phyloP scores from a whole-genome alignment of 179 eudicot genomes.

The Gypsophila paniculata region DNA sequence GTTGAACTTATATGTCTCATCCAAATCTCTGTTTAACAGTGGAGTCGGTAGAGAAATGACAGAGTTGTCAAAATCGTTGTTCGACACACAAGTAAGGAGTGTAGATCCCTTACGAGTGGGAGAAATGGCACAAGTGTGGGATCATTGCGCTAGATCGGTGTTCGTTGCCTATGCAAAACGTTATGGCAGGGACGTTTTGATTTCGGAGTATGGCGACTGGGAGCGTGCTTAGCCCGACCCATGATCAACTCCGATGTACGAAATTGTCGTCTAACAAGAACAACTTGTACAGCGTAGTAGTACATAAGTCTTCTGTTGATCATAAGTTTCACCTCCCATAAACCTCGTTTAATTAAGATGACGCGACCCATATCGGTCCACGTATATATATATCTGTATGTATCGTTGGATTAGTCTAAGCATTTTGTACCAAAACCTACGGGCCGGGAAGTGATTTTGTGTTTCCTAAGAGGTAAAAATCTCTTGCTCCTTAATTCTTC shows the following conservation, averaged over 20 bases:
- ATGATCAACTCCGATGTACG: background rate
- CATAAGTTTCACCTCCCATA: no score
- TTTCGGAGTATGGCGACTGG: slow-evolving; percentile 18
- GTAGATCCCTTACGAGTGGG: slow-evolving; percentile 3
- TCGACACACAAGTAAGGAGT: background rate
- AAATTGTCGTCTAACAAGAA: background rate
- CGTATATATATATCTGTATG: no score
- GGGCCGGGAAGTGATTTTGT: no score
- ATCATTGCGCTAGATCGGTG: slow-evolving; percentile 16
- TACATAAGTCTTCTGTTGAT: no score
- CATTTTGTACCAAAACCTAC: no score
- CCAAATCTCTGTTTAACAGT: background rate
- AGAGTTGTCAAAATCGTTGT: slow-evolving; percentile 6
- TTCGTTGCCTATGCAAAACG: slow-evolving; percentile 3
- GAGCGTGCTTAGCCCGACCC: slow-evolving; percentile 5
- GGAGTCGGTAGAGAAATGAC: slow-evolving; percentile 9
- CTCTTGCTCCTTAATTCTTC: no score
- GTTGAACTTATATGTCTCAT: background rate
- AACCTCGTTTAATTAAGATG: no score
- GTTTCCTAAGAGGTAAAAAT: no score
- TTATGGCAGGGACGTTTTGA: slow-evolving; percentile 12
- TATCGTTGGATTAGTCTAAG: no score
- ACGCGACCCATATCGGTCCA: no score
- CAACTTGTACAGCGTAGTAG: no score
- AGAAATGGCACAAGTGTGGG: slow-evolving; percentile 24